Evolutionary conservation across 2,329 filamentous ascomycete genomes (phyloP).

Genomic region (Pseudocercospora pini-densiflorae): DNA sequence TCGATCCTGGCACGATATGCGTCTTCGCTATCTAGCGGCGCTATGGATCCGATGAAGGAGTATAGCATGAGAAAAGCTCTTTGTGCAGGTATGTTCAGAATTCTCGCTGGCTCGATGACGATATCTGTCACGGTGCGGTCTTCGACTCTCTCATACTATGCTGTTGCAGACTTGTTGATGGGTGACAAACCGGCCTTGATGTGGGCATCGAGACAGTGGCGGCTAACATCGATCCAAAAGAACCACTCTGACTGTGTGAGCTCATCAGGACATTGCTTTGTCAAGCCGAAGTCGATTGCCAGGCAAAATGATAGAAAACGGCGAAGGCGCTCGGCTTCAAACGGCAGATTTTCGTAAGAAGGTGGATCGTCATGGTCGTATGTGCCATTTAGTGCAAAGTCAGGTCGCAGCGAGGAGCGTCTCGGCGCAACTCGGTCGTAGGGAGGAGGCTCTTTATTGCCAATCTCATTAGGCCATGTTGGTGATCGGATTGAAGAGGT

Average conservation of each 20-base stretch:
- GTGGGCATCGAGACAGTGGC: not conserved
- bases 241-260: not conserved
- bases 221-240: not conserved
- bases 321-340: not conserved
- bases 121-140: not conserved
- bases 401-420: not conserved
- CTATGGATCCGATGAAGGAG: not conserved
- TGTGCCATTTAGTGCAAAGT: not conserved
- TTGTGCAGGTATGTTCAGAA: not conserved
- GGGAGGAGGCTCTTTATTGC: not conserved
- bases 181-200: not conserved
- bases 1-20: not conserved
- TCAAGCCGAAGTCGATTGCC: not conserved
- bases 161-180: not conserved
- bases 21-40: not conserved
- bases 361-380: not conserved
- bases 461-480: not conserved
- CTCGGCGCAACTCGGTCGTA: not conserved
- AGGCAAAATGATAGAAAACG: not conserved
- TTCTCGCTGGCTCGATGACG: not conserved
- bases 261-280: not conserved
- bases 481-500: not conserved
- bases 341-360: not conserved
- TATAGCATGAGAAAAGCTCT: not conserved
- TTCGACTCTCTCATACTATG: not conserved